Evolutionary conservation across 352 stramenopile species (phyloP).

Genomic region (Blastocystis sp.): DNA sequence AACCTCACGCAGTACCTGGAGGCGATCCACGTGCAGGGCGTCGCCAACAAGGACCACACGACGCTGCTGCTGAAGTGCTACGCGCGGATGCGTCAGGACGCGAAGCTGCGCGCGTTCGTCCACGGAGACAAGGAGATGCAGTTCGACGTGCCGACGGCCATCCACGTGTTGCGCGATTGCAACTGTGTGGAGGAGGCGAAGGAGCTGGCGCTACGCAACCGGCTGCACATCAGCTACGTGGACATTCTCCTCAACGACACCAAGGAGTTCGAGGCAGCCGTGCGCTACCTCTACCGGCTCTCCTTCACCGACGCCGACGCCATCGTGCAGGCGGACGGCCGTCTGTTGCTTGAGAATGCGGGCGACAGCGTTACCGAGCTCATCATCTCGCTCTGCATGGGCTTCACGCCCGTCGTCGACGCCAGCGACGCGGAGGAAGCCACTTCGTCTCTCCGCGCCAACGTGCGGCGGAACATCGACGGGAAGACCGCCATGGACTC

Average conservation of each 20-base stretch:
- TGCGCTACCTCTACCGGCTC: slow-evolving; percentile 72
- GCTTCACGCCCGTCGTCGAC: neutral
- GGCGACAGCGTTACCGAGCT: slow-evolving; percentile 75
- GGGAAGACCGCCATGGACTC: neutral
- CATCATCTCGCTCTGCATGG: slow-evolving; percentile 74
- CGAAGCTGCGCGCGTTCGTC: slow-evolving; percentile 81
- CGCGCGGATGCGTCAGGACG: slow-evolving; percentile 73
- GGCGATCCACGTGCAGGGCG: slow-evolving; percentile 69
- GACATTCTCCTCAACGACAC: slow-evolving; percentile 79
- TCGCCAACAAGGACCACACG: slow-evolving; percentile 78
- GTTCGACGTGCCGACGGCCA: slow-evolving; percentile 78
- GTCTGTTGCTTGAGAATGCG: slow-evolving; percentile 73
- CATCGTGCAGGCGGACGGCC: slow-evolving; percentile 76
- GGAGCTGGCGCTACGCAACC: slow-evolving; percentile 70
- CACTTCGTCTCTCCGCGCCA: slow-evolving; percentile 63
- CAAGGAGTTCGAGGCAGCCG: slow-evolving; percentile 71
- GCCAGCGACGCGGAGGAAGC: slow-evolving; percentile 61
- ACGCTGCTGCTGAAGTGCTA: slow-evolving; percentile 83
- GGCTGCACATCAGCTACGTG: slow-evolving; percentile 78
- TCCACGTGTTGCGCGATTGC: slow-evolving; percentile 78
- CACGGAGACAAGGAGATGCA: slow-evolving; percentile 70
- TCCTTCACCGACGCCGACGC: slow-evolving; percentile 63
- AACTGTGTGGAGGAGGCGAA: slow-evolving; percentile 75
- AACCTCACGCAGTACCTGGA: slow-evolving; percentile 90
- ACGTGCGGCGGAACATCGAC: slow-evolving; percentile 57